Percentiles rank a stretch among this genome's conserved stretches.
Evolutionary conservation across 257 asterid species (phyloP).

Genomic region (Knoxia roxburghii): DNA sequence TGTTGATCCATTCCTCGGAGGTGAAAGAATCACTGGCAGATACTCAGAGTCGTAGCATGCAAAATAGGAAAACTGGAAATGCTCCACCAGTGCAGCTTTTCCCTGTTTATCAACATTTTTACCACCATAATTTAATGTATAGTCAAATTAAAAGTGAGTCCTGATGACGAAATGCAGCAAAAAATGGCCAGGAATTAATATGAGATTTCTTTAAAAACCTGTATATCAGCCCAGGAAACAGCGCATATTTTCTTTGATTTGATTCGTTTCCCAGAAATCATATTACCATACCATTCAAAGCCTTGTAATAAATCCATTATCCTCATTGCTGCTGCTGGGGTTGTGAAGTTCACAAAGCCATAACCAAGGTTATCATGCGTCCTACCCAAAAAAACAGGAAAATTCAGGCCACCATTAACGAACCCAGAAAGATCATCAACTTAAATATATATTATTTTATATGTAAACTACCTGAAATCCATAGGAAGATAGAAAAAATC

Average conservation of each 20-base stretch:
- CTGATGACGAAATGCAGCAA: too few species aligned
- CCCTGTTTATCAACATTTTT: slow-evolving; percentile 14
- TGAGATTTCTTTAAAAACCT: slow-evolving; percentile 23
- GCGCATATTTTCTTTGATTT: slow-evolving; percentile 33
- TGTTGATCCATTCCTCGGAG: slow-evolving; percentile 20
- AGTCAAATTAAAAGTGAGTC: too few species aligned
- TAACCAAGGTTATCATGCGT: slow-evolving; percentile 37
- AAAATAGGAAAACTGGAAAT: slow-evolving; percentile 14
- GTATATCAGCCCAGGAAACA: slow-evolving; percentile 46
- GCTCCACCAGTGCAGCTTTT: slow-evolving; percentile 19
- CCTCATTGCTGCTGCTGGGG: slow-evolving; percentile 18
- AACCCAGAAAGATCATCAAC: too few species aligned
- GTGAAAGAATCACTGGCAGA: slow-evolving; percentile 21
- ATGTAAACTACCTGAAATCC: slow-evolving; percentile 37
- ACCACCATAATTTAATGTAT: background rate
- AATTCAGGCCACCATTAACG: too few species aligned
- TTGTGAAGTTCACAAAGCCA: slow-evolving; percentile 51
- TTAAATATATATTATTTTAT: too few species aligned
- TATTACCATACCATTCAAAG: slow-evolving; percentile 24
- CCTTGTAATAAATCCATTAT: slow-evolving; percentile 20
- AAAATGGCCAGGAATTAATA: too few species aligned
- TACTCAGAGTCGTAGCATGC: slow-evolving; percentile 3
- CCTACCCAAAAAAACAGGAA: slow-evolving; percentile 8
- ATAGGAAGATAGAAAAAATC: slow-evolving; percentile 54
- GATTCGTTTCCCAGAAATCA: background rate